Evolutionary conservation across 495 filamentous ascomycete genomes (phyloP).

Genomic region (Trichoderma erinaceum): DNA sequence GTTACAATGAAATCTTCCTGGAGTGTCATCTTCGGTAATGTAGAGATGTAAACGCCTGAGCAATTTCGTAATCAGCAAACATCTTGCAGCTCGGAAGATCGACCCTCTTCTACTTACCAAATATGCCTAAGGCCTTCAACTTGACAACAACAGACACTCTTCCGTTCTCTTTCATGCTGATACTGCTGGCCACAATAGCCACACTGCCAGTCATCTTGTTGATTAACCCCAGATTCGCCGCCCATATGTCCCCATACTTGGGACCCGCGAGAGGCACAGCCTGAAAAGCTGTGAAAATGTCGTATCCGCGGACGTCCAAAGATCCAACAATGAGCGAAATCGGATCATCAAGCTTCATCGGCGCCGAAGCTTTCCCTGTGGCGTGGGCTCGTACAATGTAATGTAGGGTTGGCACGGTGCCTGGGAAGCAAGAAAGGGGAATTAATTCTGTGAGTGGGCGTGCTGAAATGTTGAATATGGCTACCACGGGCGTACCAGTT

Average conservation of each 20-base stretch:
- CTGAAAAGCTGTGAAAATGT: conserved; percentile 70
- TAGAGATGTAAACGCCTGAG: conserved; percentile 63
- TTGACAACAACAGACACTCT: conserved; percentile 55
- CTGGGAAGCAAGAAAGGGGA: conserved; percentile 64
- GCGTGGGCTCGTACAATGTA: conserved; percentile 70
- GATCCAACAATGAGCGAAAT: conserved; percentile 50
- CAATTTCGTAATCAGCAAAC: conserved; percentile 14
- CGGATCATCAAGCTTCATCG: conserved; percentile 34
- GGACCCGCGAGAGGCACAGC: conserved; percentile 45
- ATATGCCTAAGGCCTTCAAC: conserved; percentile 73
- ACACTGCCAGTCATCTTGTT: conserved; percentile 87
- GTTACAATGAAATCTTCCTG: conserved; percentile 67
- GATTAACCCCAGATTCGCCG: conserved; percentile 73
- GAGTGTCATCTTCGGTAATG: conserved; percentile 53
- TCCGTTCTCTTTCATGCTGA: conserved; percentile 52
- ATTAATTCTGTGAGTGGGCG: conserved; percentile 57
- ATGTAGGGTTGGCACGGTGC: conserved; percentile 43
- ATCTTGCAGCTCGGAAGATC: background rate
- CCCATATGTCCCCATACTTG: conserved; percentile 33
- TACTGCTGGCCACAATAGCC: conserved; percentile 58
- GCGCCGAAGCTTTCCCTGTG: conserved; percentile 56
- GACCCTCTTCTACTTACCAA: conserved; percentile 50
- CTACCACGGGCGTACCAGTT: conserved; percentile 54
- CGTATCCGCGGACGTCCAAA: conserved; percentile 61
- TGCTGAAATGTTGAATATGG: conserved; percentile 72